Conservation (phyloP, 768 basidiomycete species). For the Suillus alpinus region DNA sequence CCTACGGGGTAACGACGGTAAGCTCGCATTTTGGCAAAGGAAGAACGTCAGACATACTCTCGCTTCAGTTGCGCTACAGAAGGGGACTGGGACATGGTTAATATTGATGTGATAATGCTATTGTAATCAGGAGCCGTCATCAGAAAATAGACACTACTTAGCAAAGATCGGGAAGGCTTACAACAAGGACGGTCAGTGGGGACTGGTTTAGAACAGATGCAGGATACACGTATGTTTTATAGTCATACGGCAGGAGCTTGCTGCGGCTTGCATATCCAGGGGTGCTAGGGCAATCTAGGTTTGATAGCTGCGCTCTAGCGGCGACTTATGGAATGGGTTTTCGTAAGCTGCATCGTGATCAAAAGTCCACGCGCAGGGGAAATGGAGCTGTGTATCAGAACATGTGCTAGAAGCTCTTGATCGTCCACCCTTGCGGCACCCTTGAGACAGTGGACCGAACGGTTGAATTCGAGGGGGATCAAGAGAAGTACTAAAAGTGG, state of each 20-base stretch:
- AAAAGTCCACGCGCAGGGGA: not conserved
- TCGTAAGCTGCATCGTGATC: not conserved
- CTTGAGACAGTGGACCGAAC: not conserved
- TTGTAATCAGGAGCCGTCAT: not conserved
- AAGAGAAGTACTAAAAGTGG: not conserved
- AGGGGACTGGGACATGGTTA: not conserved
- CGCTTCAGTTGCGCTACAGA: not conserved
- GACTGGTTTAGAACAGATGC: not conserved
- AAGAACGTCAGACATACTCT: not conserved
- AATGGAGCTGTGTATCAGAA: not conserved
- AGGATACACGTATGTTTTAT: not conserved
- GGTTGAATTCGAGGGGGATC: not conserved
- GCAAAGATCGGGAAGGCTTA: not conserved
- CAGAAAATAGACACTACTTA: not conserved
- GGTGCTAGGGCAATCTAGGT: not conserved
- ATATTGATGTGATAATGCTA: not conserved
- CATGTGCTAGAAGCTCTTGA: too few species aligned
- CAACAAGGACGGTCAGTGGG: not conserved
- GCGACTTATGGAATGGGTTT: not conserved
- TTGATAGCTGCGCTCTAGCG: not conserved
- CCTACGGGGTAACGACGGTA: not conserved
- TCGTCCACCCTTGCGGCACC: not conserved
- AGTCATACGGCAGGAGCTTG: not conserved
- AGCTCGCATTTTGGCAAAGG: not conserved
- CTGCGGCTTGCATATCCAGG: not conserved